Base-by-base conservation (phyloP, 352 stramenopile genomes). In the Globisporangium ultimum region DNA sequence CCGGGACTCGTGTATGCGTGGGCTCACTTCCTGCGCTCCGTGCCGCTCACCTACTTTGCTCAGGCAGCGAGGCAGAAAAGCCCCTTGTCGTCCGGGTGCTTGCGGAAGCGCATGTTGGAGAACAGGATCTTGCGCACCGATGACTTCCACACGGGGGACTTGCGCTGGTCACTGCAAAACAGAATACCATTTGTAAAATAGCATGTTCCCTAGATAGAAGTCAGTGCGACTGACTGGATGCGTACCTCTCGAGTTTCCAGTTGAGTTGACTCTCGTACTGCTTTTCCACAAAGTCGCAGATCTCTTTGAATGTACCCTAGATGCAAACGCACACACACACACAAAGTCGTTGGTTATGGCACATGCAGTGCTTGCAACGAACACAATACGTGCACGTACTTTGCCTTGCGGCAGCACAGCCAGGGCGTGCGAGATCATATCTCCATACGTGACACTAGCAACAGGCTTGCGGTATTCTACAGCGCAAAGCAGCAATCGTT, bases 81-180 rank as follows among this genome's bases (percentile, higher is more conserved):
- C 20, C 81, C 76, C 62, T 95, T 92, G 68, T 76, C 68, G 42
- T 76, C 62, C 10, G 85, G 74, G 55, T 93, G 69, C 63, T 91
- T 91, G 45, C 74, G 78, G 66, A 95, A 95, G 43, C 87, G 84
- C 45, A 87, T 72, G 66, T 96, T 93, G 24, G 80, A 92, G 60
- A 94, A 93, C 32, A 96, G 68, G 50, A 96, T 96, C 73, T 96
- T 96, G 64, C 87, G 84, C 47, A 96, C 87, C 2, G 84, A 94
- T 13, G 84, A 94, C 63, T 93, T 96, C 87, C 87, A 96, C 51
- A 96, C 87, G 6, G 84, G 87, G 38, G 81, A 94, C 61, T 93
- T 93, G 60, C 84, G 80, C 58, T 93, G 79, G 55, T 95, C 87
- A 50, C 83, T 87, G 38, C 13, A n/a, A 20, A 22, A 36, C 40